Evolutionary conservation across 208 protist species (phyloP), one percentile per base, ranked within the genome.

Genomic region (Naegleria lovaniensis): DNA sequence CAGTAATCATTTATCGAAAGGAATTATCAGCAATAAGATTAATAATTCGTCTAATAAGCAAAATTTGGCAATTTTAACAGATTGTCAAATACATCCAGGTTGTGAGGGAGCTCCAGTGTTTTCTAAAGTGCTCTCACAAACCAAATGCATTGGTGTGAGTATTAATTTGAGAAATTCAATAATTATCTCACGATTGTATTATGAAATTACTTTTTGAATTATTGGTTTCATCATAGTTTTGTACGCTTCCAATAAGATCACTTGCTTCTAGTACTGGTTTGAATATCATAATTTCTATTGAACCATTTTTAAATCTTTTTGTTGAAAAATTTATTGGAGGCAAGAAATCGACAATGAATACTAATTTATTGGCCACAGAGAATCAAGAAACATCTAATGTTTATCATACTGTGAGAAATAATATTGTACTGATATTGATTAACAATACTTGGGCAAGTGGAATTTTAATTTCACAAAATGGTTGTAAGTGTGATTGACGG

Each of bases 81-180:
- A 88, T 58, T 15, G 9, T 13, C 33, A 22, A 29, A 88, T 88
- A 22, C 40, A 40, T 29, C 85, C 85, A 39, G 85, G 85, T 39
- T 16, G n/a, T 19, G 85, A 88, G 13, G 85, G 85, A 48, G 85
- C n/a, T 58, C n/a, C n/a, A n/a, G 85, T 88, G 1, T 88, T 88
- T 52, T 25, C 11, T 6, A 58, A 13, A 22, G 55, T 67, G 22
- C 11, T 67, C 19, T 7, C 22, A 15, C 7, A 88, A 43, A 38
- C 16, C 19, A 55, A 58, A 38, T 88, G 85, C 58, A 58, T 88
- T 38, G 85, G 41, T 38, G 43, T 88, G 36, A 79, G 67, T 79
- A 36, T 79, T 13, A n/a, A 22, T 75, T 75, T 75, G n/a, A n/a
- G n/a, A n/a, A n/a, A n/a, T n/a, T n/a, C n/a, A n/a, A n/a, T n/a